A percentile compares a stretch with the other conserved stretches of the same genome.
Evolutionary conservation across 371 early-diverging fungal genomes (phyloP).

Genomic region (Haplosporangium sp.): DNA sequence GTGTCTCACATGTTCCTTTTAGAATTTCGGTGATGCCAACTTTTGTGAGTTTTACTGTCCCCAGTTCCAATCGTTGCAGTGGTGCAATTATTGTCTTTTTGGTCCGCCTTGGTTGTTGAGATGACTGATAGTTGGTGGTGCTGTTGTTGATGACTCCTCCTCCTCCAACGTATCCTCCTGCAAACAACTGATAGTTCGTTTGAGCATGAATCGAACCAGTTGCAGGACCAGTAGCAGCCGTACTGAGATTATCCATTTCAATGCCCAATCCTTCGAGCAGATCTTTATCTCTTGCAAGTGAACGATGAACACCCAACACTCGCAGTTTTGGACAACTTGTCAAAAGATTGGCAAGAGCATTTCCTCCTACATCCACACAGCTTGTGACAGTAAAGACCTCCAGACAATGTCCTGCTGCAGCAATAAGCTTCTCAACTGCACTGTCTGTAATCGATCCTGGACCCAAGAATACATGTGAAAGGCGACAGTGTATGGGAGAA

Average conservation of each 20-base stretch:
- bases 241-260: constrained; percentile 1
- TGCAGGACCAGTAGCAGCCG: background rate
- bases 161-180: background rate
- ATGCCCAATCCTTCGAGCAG: constrained; percentile 47
- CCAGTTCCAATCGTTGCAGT: constrained; percentile 44
- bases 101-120: background rate
- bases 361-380: constrained; percentile 50
- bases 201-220: background rate
- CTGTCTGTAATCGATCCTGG: constrained; percentile 52
- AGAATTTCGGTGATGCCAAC: constrained; percentile 33
- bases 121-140: too few relatives aligned
- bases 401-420: constrained; percentile 39
- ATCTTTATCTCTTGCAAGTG: constrained; percentile 44
- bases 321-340: constrained; percentile 42
- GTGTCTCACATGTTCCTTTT: constrained; percentile 36
- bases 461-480: constrained; percentile 51
- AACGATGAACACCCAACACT: constrained; percentile 40
- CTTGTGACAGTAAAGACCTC: constrained; percentile 48
- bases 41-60: constrained; percentile 36
- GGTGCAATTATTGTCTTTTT: constrained; percentile 42
- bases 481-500: constrained; percentile 20
- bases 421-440: constrained; percentile 39
- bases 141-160: too few relatives aligned
- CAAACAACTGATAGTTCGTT: background rate
- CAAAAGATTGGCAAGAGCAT: constrained; percentile 35